phyloP scores from a whole-genome alignment of 129 eudicot genomes.

The Pseudognaphalium luteoalbum region DNA sequence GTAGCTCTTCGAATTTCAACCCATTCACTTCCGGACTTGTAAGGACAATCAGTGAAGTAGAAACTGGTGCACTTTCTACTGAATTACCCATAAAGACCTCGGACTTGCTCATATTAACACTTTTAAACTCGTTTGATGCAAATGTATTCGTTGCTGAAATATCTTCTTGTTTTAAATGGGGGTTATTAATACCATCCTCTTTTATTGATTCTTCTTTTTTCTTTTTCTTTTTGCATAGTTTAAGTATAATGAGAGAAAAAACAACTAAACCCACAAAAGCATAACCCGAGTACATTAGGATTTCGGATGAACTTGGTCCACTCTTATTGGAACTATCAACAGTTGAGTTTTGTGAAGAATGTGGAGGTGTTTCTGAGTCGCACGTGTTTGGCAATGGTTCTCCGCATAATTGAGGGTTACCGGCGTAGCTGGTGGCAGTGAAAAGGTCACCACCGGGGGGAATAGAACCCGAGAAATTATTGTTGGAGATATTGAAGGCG shows the following conservation, averaged over 20 bases:
- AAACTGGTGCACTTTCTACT: slow-evolving; percentile 41
- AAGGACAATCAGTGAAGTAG: slow-evolving; percentile 49
- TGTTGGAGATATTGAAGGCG: slow-evolving; percentile 52
- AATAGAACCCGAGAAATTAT: slow-evolving; percentile 51
- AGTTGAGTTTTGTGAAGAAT: slow-evolving; percentile 3
- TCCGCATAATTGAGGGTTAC: slow-evolving; percentile 60
- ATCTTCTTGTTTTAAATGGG: slow-evolving; percentile 26
- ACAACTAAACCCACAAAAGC: slow-evolving; percentile 44
- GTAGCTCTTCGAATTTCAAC: slow-evolving; percentile 57
- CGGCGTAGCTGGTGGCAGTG: slow-evolving; percentile 32
- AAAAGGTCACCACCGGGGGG: slow-evolving; percentile 50
- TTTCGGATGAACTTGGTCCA: slow-evolving; percentile 38
- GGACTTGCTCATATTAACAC: slow-evolving; percentile 33
- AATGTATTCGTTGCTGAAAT: slow-evolving; percentile 36
- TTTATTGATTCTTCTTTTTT: slow-evolving; percentile 28
- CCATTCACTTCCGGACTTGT: slow-evolving; percentile 69
- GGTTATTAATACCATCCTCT: slow-evolving; percentile 21
- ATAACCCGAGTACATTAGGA: slow-evolving; percentile 65
- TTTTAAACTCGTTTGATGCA: slow-evolving; percentile 39
- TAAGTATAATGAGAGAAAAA: slow-evolving; percentile 36
- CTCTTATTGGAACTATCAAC: slow-evolving; percentile 23
- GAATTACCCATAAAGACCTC: slow-evolving; percentile 36
- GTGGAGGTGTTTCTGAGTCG: neutral
- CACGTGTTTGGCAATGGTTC: slow-evolving; percentile 53
- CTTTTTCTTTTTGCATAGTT: slow-evolving; percentile 43